Evolutionary conservation across 371 early-diverging fungal species (phyloP), one percentile per base, ranked within the genome.

Genomic region (Lichtheimia corymbifera): DNA sequence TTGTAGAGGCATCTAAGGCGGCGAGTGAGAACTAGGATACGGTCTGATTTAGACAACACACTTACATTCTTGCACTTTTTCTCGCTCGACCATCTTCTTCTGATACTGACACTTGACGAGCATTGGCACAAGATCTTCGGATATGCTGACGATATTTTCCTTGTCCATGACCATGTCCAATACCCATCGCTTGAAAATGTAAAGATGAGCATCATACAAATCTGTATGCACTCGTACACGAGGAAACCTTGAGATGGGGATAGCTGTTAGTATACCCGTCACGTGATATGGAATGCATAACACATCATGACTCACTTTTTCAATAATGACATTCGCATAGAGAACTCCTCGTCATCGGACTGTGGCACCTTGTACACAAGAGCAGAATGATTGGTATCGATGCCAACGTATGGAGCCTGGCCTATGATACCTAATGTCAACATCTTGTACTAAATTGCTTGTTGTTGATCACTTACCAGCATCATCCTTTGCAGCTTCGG

Each of bases 131-230:
- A 96, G 75, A 69, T 97, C 95, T 58, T 87, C 85, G 51, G 91
- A 88, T 17, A 97, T 76, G 62, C 92, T 93, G 14, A 83, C 77
- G 24, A 94, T 83, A 22, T 82, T 83, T 22, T 89, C 80, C 71
- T 86, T 85, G 53, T 80, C 83, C 2, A 72, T 80, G 17, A 95
- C 65, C 61, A 92, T 71, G 69, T 95, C 95, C 47, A 96, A 70
- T 4, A 96, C 88, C 96, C 96, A 96, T 51, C 84, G 80, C 63
- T 93, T 91, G 73, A 94, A 91, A 14, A 96, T 85, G 64, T 96
- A 97, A 30, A 95, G 62, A 62, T 96, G 97, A 5, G 92, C 92
- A 75, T 96, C 95, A 56, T 89, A 88, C 59, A 94, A 73, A 54
- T 87, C 82, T 18, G 91, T 88, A 57, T 88, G 83, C 42, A 95